Conservation (phyloP, 768 basidiomycete species). For the Amanita rubescens region DNA sequence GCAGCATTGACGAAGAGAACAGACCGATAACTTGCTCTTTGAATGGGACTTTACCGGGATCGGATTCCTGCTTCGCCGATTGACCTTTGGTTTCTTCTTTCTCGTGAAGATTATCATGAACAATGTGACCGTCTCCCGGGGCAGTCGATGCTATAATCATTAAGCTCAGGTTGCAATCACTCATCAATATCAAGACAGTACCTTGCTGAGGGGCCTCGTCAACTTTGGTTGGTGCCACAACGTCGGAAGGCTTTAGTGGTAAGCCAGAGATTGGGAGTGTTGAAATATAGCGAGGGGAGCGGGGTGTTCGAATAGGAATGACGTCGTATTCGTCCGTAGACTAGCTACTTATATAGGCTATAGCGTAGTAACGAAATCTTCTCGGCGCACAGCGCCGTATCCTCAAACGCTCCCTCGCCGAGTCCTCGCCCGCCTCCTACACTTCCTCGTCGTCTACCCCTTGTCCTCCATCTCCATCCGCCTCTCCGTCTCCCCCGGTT, state of each 20-base stretch:
- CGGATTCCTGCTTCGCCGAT: not conserved
- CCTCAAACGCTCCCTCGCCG: no score
- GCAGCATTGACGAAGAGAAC: not conserved
- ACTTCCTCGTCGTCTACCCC: no score
- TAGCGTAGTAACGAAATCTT: no score
- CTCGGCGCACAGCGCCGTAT: no score
- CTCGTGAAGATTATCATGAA: not conserved
- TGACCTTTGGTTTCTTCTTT: not conserved
- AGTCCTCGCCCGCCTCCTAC: no score
- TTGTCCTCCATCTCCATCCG: no score
- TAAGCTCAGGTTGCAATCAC: not conserved
- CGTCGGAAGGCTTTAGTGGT: not conserved
- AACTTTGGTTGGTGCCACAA: not conserved
- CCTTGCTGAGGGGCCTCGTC: slow-evolving; percentile 6
- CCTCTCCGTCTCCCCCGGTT: no score
- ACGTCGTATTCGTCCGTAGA: no score
- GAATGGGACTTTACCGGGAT: slow-evolving; percentile 39
- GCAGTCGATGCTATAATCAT: not conserved
- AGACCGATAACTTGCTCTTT: slow-evolving; percentile 54
- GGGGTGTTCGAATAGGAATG: no score
- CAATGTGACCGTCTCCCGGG: not conserved
- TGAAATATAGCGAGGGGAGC: no score
- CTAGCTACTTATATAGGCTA: no score
- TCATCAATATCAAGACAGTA: not conserved
- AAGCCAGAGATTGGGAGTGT: no score